Percentiles rank a stretch among this genome's conserved stretches.
These are phyloP conservation scores for Fraxinus pennsylvanica DNA, from an alignment of 257 asterid genomes.

Conservation along the genomic window DNA sequence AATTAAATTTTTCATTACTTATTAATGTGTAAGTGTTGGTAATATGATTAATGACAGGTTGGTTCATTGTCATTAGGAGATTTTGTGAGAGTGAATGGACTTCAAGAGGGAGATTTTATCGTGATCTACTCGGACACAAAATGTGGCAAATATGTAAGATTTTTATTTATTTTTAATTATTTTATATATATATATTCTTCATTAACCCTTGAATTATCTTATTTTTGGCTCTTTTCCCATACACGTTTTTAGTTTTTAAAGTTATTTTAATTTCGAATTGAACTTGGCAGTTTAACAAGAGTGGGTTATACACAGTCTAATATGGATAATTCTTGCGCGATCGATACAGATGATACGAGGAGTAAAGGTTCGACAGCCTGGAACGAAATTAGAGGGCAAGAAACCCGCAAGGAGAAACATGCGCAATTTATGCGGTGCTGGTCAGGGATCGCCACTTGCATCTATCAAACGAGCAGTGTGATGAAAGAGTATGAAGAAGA, in stretches of 20 bases:
- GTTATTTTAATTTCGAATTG: too few relatives aligned
- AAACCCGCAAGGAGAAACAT: conserved; percentile 59
- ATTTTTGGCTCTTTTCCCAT: too few relatives aligned
- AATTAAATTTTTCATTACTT: background rate
- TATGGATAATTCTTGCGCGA: background rate
- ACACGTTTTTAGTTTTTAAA: too few relatives aligned
- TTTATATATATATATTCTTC: too few relatives aligned
- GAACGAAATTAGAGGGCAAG: conserved; percentile 60
- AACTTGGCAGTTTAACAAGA: too few relatives aligned
- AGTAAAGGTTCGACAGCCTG: conserved; percentile 74
- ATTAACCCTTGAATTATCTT: too few relatives aligned
- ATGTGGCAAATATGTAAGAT: conserved; percentile 81
- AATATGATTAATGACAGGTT: background rate
- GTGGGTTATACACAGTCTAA: too few relatives aligned
- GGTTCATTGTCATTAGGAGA: conserved; percentile 39
- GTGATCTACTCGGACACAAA: conserved; percentile 65
- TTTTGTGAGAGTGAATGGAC: conserved; percentile 63
- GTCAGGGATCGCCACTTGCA: conserved; percentile 40
- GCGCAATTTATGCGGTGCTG: conserved; percentile 42
- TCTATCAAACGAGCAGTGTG: conserved; percentile 43
- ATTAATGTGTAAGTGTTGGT: background rate
- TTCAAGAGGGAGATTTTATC: conserved; percentile 69
- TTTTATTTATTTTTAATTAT: too few relatives aligned
- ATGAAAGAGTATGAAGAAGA: conserved; percentile 12
- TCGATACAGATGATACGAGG: conserved; percentile 75